These are phyloP conservation scores for Colletotrichum echinochloae DNA, from an alignment of 2,329 filamentous ascomycete genomes.

Conservation along the genomic window DNA sequence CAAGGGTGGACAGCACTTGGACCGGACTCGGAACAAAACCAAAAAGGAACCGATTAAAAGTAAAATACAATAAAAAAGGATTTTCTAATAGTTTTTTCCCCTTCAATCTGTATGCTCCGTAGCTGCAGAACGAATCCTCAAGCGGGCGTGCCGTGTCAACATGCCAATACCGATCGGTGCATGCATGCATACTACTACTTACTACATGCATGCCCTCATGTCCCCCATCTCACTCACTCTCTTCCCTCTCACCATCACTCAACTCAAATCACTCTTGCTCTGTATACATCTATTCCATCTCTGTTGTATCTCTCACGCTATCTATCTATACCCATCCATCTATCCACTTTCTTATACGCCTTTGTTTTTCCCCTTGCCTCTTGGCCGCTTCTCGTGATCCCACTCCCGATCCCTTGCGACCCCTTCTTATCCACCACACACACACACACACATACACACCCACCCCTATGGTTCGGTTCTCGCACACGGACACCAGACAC, in stretches of 20 bases:
- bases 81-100: neutral
- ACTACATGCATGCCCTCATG: too few relatives aligned
- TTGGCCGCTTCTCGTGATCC: neutral
- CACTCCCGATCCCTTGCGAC: neutral
- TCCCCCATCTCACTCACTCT: too few relatives aligned
- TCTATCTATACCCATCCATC: neutral
- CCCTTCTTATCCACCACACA: too few relatives aligned
- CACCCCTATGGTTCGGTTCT: neutral
- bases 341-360: neutral
- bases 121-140: slow-evolving; percentile 11
- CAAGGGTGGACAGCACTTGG: neutral
- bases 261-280: too few relatives aligned
- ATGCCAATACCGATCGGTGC: neutral
- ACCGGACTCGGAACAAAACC: neutral
- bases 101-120: neutral
- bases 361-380: too few relatives aligned
- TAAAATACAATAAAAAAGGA: neutral
- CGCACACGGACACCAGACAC: neutral
- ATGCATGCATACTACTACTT: too few relatives aligned
- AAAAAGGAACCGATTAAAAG: neutral
- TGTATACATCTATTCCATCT: neutral
- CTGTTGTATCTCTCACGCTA: too few relatives aligned
- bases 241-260: neutral
- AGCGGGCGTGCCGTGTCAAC: too few relatives aligned
- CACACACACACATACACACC: too few relatives aligned